Evolutionary conservation across 768 basidiomycete species (phyloP).

Genomic region (Phlebiopsis gigantea): DNA sequence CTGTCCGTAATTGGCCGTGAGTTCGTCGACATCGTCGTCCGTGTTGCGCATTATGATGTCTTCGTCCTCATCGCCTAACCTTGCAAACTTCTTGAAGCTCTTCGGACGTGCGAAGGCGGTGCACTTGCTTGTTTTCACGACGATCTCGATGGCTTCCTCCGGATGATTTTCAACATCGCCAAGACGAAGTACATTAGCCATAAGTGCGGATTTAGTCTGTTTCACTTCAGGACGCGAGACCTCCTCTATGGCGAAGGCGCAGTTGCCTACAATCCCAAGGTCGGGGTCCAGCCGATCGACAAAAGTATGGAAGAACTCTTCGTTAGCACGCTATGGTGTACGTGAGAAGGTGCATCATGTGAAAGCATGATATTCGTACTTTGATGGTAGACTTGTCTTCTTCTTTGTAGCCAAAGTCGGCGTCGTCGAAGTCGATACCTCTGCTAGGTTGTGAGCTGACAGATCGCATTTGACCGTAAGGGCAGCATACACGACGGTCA

Average conservation of each 20-base stretch:
- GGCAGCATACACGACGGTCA: slow-evolving; percentile 66
- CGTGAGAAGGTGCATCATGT: too few species aligned
- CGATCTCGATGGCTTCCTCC: slow-evolving; percentile 72
- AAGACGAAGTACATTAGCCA: slow-evolving; percentile 64
- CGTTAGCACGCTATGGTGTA: slow-evolving; percentile 66
- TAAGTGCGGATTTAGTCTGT: slow-evolving; percentile 58
- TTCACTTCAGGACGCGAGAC: slow-evolving; percentile 60
- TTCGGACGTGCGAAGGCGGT: slow-evolving; percentile 67
- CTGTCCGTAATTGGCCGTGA: slow-evolving; percentile 34
- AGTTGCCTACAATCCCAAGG: slow-evolving; percentile 56
- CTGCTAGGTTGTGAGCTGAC: slow-evolving; percentile 31
- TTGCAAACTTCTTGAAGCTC: slow-evolving; percentile 72
- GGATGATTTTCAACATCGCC: slow-evolving; percentile 65
- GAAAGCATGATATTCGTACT: too few species aligned
- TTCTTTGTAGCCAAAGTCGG: slow-evolving; percentile 55
- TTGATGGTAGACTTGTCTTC: slow-evolving; percentile 68
- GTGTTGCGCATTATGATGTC: slow-evolving; percentile 18
- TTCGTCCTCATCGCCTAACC: slow-evolving; percentile 25
- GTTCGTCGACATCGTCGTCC: slow-evolving; percentile 32
- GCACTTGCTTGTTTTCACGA: slow-evolving; percentile 74
- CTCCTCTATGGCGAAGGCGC: slow-evolving; percentile 59
- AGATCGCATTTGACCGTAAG: not conserved
- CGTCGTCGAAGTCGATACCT: slow-evolving; percentile 87
- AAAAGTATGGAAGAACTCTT: slow-evolving; percentile 60
- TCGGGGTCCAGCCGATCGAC: slow-evolving; percentile 28